Percentiles rank a stretch among this genome's conserved stretches.
These are phyloP conservation scores for Suhomyces prunicola DNA, from an alignment of 805 yeast species.

Conservation along the genomic window DNA sequence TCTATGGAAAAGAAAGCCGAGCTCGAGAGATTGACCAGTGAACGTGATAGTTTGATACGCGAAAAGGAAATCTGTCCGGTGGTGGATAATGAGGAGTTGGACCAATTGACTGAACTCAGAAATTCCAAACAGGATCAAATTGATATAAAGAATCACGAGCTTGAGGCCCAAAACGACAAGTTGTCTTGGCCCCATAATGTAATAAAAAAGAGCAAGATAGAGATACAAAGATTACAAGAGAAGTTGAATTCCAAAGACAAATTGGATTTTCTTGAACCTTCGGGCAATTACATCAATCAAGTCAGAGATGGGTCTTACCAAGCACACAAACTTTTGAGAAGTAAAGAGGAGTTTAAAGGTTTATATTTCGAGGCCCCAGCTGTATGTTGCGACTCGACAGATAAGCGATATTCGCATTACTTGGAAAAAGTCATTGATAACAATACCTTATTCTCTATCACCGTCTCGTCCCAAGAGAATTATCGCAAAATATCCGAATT, in stretches of 20 bases:
- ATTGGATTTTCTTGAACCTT: slow-evolving; percentile 42
- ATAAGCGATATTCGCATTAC: slow-evolving; percentile 48
- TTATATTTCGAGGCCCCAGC: slow-evolving; percentile 72
- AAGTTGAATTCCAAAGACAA: slow-evolving; percentile 47
- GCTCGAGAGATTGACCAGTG: slow-evolving; percentile 7
- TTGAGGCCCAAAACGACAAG: slow-evolving; percentile 9
- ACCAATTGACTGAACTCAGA: slow-evolving; percentile 18
- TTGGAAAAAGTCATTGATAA: slow-evolving; percentile 56
- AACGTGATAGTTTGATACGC: slow-evolving; percentile 9
- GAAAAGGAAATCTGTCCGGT: slow-evolving; percentile 24
- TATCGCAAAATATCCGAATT: slow-evolving; percentile 42
- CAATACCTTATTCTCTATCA: slow-evolving; percentile 57
- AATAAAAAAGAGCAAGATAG: slow-evolving; percentile 10
- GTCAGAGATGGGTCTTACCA: slow-evolving; percentile 39
- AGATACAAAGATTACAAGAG: slow-evolving; percentile 12
- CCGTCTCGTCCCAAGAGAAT: slow-evolving; percentile 52
- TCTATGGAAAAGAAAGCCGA: slow-evolving; percentile 12
- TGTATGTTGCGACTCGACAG: slow-evolving; percentile 55
- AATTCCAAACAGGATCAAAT: slow-evolving; percentile 18
- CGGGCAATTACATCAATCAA: slow-evolving; percentile 26
- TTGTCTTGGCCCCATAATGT: slow-evolving; percentile 5
- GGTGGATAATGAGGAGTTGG: slow-evolving; percentile 27
- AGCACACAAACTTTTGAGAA: slow-evolving; percentile 40
- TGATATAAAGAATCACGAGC: slow-evolving; percentile 6
- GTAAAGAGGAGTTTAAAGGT: slow-evolving; percentile 33